Percentiles rank a stretch among this genome's conserved stretches.
phyloP scores from a whole-genome alignment of 495 filamentous ascomycete genomes.

The Penicillium canescens region DNA sequence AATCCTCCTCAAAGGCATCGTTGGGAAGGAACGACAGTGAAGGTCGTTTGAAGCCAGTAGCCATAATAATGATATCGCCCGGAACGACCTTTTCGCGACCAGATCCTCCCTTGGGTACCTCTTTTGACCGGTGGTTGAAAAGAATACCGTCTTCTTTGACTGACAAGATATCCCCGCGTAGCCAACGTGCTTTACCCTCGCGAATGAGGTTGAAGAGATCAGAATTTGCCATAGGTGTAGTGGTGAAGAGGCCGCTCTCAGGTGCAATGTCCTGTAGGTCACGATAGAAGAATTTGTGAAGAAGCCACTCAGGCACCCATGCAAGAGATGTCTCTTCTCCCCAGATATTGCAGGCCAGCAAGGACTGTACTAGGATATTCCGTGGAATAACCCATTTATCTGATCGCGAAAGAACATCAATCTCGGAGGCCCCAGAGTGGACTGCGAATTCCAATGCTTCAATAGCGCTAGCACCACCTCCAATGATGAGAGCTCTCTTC shows the following conservation, averaged over 20 bases:
- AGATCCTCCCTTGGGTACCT: slow-evolving; percentile 71
- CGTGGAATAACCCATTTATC: slow-evolving; percentile 92
- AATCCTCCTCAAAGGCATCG: slow-evolving; percentile 67
- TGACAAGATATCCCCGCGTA: slow-evolving; percentile 72
- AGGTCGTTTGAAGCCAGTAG: slow-evolving; percentile 78
- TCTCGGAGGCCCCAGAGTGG: slow-evolving; percentile 61
- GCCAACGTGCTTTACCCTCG: slow-evolving; percentile 68
- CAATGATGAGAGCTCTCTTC: slow-evolving; percentile 74
- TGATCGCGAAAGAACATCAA: slow-evolving; percentile 71
- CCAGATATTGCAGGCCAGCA: slow-evolving; percentile 76
- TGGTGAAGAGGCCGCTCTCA: slow-evolving; percentile 65
- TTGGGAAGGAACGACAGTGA: slow-evolving; percentile 71
- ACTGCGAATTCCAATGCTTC: slow-evolving; percentile 83
- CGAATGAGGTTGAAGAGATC: slow-evolving; percentile 78
- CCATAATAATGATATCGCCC: slow-evolving; percentile 79
- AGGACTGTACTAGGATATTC: slow-evolving; percentile 69
- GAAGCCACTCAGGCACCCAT: slow-evolving; percentile 74
- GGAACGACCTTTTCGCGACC: slow-evolving; percentile 61
- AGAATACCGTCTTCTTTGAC: slow-evolving; percentile 65
- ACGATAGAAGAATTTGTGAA: slow-evolving; percentile 81
- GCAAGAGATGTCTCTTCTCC: slow-evolving; percentile 73
- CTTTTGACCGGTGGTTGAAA: slow-evolving; percentile 70
- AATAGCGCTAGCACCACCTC: slow-evolving; percentile 78
- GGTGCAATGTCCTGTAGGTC: slow-evolving; percentile 79
- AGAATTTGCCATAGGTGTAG: slow-evolving; percentile 86